Evolutionary conservation across 345 rosid species (phyloP), one percentile per base, ranked within the genome.

Genomic region (Euclidium syriacum): DNA sequence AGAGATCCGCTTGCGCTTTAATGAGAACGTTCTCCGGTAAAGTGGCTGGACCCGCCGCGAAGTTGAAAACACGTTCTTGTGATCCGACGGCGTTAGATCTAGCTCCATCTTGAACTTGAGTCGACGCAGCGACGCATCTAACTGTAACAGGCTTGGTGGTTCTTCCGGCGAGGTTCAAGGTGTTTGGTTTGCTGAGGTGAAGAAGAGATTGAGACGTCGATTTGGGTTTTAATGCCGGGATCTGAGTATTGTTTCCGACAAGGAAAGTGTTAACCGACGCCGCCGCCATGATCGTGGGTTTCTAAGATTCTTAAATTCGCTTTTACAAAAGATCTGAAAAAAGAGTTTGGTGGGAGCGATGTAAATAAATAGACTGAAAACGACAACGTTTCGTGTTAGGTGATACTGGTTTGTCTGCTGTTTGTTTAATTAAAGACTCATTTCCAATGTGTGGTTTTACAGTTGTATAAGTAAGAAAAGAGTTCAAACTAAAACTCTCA

Each of bases 21-120:
- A 80, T 71, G 57, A 94, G 82, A 48, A 94, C 97, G 46, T 69
- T 77, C 75, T 86, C 86, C 0, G 99, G 97, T 1, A 94, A 58
- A 22, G 75, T 78, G 20, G 99, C 99, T 8, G 99, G 99, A 1
- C 99, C 99, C 11, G 99, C 95, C 10, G 99, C 95, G 72, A 94
- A 94, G 72, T 94, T 94, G 64, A 80, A 85, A 62, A 90, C 83
- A 4, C 97, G 91, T 14, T 85, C 85, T 54, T 66, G 75, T 6
- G 71, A 34, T 48, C 70, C 69, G 25, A 61, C 15, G 67, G 75
- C 11, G 18, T 9, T 17, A 49, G 68, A 50, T 50, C 22, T 48
- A 34, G 48, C 72, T 29, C 46, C 70, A 34, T 54, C 67, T 48
- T 71, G 77, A 71, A 70, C 53, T 39, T 63, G 77, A 57, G 75